phyloP scores from a whole-genome alignment of 305 asterid species.

The Solanum aculeatissimum region DNA sequence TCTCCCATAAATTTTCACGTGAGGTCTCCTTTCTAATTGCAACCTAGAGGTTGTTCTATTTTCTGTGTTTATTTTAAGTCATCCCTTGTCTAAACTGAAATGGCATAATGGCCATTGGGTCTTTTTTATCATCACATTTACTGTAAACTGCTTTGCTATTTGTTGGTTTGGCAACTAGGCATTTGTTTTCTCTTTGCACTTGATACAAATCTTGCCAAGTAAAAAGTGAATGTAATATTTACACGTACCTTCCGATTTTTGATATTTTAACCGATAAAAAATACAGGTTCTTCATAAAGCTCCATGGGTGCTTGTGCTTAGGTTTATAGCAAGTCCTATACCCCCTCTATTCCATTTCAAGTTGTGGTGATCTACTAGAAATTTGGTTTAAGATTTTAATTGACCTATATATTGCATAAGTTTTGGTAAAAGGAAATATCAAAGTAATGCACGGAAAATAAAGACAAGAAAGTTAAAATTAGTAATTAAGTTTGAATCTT shows the following conservation, averaged over 20 bases:
- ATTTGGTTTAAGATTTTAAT: background rate
- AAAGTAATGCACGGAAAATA: background rate
- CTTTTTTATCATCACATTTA: background rate
- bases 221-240: background rate
- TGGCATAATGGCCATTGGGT: background rate
- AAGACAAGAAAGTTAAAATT: background rate
- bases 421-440: background rate
- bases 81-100: background rate
- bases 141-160: background rate
- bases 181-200: background rate
- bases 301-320: background rate
- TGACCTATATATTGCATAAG: background rate
- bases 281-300: background rate
- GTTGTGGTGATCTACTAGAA: background rate
- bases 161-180: background rate
- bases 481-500: background rate
- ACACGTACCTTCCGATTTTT: background rate
- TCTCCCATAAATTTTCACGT: background rate
- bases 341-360: background rate
- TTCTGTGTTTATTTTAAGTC: background rate
- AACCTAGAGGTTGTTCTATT: background rate
- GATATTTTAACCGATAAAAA: background rate
- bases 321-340: background rate
- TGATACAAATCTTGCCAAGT: background rate
- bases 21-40: background rate